Evolutionary conservation across 768 basidiomycete genomes (phyloP).

Genomic region (Auricularia auricula-judae): DNA sequence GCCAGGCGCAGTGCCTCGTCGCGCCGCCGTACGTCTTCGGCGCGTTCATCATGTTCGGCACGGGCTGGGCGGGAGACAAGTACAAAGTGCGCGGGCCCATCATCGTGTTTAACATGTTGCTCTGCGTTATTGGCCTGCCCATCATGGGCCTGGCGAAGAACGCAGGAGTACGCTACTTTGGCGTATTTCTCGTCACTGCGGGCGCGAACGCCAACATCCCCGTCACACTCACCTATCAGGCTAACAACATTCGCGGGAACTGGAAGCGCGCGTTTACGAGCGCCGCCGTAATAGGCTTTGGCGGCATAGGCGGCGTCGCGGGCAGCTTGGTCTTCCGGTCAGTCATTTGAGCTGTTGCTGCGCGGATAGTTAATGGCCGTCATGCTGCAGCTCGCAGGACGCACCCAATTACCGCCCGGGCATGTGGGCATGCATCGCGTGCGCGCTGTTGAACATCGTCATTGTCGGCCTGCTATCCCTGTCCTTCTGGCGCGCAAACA

Average conservation of each 20-base stretch:
- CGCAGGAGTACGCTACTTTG: not conserved
- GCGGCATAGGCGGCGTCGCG: slow-evolving; percentile 14
- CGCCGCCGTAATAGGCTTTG: slow-evolving; percentile 11
- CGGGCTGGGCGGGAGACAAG: slow-evolving; percentile 13
- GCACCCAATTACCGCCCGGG: not conserved
- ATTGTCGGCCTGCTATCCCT: not conserved
- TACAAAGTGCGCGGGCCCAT: slow-evolving; percentile 12
- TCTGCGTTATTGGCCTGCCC: slow-evolving; percentile 12
- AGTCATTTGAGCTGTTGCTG: too few species aligned
- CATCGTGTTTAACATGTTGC: slow-evolving; percentile 10
- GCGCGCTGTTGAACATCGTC: not conserved
- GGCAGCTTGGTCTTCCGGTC: slow-evolving; percentile 7
- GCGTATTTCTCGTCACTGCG: slow-evolving; percentile 2
- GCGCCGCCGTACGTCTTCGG: slow-evolving; percentile 17
- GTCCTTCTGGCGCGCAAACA: not conserved
- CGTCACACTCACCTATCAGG: slow-evolving; percentile 5
- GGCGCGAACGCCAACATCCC: slow-evolving; percentile 5
- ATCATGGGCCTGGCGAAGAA: slow-evolving; percentile 1
- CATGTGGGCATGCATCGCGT: not conserved
- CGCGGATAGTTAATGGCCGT: too few species aligned
- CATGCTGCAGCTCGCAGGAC: not conserved
- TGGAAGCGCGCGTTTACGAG: slow-evolving; percentile 13
- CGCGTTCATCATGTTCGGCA: slow-evolving; percentile 12
- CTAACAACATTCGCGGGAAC: slow-evolving; percentile 15
- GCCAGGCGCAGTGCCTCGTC: slow-evolving; percentile 12